Conservation (phyloP, 2,329 filamentous ascomycete species). For the Epicoccum nigrum region DNA sequence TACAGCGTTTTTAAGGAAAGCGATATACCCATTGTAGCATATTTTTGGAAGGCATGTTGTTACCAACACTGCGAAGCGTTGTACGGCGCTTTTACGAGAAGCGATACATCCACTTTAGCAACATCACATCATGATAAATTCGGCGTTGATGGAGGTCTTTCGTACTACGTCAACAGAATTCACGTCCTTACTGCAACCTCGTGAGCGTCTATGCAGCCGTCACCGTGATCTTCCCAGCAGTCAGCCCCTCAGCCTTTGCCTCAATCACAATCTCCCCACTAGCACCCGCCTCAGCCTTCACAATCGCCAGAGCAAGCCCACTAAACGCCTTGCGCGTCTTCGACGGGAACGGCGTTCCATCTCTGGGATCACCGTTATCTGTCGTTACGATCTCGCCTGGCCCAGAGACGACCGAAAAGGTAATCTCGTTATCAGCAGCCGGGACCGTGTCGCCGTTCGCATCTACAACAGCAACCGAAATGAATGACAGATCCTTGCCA, state of each 20-base stretch:
- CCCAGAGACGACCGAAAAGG: slow-evolving; percentile 51
- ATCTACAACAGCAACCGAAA: slow-evolving; percentile 56
- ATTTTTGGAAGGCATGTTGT: too few species aligned
- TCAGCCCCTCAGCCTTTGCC: slow-evolving; percentile 12
- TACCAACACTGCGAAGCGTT: too few species aligned
- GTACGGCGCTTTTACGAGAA: too few species aligned
- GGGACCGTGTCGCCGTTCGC: slow-evolving; percentile 53
- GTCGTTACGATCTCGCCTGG: slow-evolving; percentile 56
- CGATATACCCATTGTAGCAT: background rate
- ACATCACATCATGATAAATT: too few species aligned
- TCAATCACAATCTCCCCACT: slow-evolving; percentile 21
- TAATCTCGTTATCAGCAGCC: slow-evolving; percentile 51
- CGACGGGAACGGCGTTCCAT: slow-evolving; percentile 31
- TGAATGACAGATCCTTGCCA: slow-evolving; percentile 55
- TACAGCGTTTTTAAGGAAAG: background rate
- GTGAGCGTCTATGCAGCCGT: background rate
- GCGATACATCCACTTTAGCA: too few species aligned
- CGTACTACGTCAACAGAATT: too few species aligned
- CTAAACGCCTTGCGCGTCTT: slow-evolving; percentile 32
- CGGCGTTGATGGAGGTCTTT: too few species aligned
- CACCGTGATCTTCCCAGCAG: background rate
- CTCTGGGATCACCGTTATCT: slow-evolving; percentile 56
- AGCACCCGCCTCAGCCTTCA: slow-evolving; percentile 17
- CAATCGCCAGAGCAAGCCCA: slow-evolving; percentile 33
- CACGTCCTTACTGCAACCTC: background rate